phyloP scores from a whole-genome alignment of 2,329 filamentous ascomycete species.

The Aspergillus eucalypticola region DNA sequence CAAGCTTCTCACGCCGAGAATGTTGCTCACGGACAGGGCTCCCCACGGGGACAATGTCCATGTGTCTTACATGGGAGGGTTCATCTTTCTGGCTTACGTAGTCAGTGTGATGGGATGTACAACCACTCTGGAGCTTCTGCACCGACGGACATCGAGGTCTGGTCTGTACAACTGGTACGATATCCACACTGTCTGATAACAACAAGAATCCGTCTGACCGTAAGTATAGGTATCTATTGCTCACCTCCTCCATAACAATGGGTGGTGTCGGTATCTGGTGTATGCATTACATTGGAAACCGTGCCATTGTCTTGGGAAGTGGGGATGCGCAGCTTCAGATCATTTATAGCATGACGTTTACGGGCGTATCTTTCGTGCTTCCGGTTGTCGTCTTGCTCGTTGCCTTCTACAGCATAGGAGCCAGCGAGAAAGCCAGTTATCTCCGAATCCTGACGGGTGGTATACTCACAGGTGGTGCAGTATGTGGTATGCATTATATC shows the following conservation, averaged over 20 bases:
- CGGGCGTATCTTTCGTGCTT: constrained; percentile 75
- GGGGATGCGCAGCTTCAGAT: constrained; percentile 67
- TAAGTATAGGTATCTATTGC: constrained; percentile 58
- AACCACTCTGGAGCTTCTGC: constrained; percentile 79
- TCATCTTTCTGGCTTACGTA: constrained; percentile 68
- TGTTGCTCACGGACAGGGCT: constrained; percentile 19
- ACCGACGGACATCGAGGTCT: constrained; percentile 69
- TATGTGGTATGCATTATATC: constrained; percentile 85
- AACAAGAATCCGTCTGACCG: background rate
- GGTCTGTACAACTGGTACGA: constrained; percentile 69
- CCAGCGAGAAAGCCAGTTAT: constrained; percentile 59
- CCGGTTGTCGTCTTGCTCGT: constrained; percentile 72
- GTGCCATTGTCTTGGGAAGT: constrained; percentile 69
- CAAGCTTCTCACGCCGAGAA: constrained; percentile 15
- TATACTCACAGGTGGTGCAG: constrained; percentile 68
- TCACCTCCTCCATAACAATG: constrained; percentile 68
- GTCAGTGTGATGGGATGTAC: constrained; percentile 74
- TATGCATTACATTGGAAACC: constrained; percentile 83
- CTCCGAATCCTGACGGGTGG: constrained; percentile 65
- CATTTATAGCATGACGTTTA: constrained; percentile 70
- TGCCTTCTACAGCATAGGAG: constrained; percentile 70
- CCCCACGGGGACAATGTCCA: constrained; percentile 12
- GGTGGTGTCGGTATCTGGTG: constrained; percentile 74
- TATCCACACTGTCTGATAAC: background rate
- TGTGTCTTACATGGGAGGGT: constrained; percentile 53